A percentile compares a stretch with the other conserved stretches of the same genome.
phyloP scores from a whole-genome alignment of 2,329 filamentous ascomycete genomes.

The Fusarium sp. region DNA sequence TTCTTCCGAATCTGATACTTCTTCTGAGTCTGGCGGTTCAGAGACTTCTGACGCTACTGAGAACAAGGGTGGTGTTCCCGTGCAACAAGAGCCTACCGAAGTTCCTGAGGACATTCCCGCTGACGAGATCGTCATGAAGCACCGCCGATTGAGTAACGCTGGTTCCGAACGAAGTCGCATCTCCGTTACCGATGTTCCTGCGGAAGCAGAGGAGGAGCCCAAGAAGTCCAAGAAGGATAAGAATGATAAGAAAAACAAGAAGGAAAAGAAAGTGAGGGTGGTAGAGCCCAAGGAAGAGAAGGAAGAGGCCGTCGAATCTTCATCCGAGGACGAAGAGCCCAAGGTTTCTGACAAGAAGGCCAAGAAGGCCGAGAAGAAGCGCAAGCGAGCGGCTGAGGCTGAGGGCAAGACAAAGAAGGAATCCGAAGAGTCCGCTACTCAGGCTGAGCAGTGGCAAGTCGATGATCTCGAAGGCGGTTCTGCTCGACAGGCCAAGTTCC shows the following conservation, averaged over 20 bases:
- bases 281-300: conserved; percentile 33
- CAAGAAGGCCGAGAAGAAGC: conserved; percentile 54
- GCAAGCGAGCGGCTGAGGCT: conserved; percentile 49
- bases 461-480: conserved; percentile 63
- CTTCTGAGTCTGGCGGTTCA: conserved; percentile 40
- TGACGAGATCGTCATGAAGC: conserved; percentile 51
- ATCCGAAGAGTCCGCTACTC: conserved; percentile 11
- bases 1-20: conserved; percentile 16
- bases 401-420: conserved; percentile 38
- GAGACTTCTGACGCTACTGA: conserved; percentile 41
- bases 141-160: conserved; percentile 50
- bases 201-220: conserved; percentile 39
- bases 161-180: conserved; percentile 43
- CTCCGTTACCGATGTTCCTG: conserved; percentile 27
- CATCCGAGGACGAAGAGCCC: conserved; percentile 26
- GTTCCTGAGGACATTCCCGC: conserved; percentile 43
- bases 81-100: conserved; percentile 40
- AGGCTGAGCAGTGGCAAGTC: conserved; percentile 65
- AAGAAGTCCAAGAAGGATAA: conserved; percentile 46
- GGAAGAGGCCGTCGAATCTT: conserved; percentile 36
- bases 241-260: conserved; percentile 50
- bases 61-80: conserved; percentile 42
- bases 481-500: conserved; percentile 66
- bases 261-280: conserved; percentile 42
- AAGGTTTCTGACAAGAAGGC: conserved; percentile 49